Percentiles rank a stretch among this genome's conserved stretches.
These are phyloP conservation scores for Mytilinidion resinicola DNA, from an alignment of 495 filamentous ascomycete species.

Conservation along the genomic window DNA sequence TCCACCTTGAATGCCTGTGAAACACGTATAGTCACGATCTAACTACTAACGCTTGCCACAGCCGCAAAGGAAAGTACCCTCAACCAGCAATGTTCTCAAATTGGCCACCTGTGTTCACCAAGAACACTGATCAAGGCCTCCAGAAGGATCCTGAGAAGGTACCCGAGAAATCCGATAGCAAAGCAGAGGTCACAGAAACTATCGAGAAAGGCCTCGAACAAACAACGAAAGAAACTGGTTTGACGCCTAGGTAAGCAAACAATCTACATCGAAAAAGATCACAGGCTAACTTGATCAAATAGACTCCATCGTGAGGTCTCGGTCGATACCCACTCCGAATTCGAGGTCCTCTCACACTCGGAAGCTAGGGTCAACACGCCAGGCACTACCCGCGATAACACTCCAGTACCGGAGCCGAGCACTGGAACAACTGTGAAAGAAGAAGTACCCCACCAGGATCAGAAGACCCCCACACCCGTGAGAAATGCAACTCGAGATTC, in stretches of 20 bases:
- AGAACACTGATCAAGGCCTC: slow-evolving; percentile 12
- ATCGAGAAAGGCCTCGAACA: neutral
- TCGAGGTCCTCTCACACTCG: neutral
- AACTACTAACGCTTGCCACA: neutral
- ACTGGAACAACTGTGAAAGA: too few species aligned
- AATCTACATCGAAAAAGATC: too few species aligned
- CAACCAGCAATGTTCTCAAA: slow-evolving; percentile 8
- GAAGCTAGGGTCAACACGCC: neutral
- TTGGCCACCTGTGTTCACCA: slow-evolving; percentile 12
- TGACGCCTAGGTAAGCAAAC: too few species aligned
- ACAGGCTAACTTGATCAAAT: neutral
- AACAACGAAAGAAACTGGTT: neutral
- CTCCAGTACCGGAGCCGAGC: neutral
- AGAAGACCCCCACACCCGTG: too few species aligned
- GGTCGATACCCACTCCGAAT: neutral
- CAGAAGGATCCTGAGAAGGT: neutral
- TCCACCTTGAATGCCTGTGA: neutral
- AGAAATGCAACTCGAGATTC: too few species aligned
- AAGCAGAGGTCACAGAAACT: neutral
- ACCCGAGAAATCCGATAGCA: neutral
- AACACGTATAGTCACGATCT: neutral
- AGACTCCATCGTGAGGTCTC: neutral
- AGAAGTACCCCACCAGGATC: too few species aligned
- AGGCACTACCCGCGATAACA: neutral
- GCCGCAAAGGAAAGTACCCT: slow-evolving; percentile 14